Base-by-base conservation (phyloP, 2,329 filamentous ascomycete species). In the Chaetoscypha palmicola region DNA sequence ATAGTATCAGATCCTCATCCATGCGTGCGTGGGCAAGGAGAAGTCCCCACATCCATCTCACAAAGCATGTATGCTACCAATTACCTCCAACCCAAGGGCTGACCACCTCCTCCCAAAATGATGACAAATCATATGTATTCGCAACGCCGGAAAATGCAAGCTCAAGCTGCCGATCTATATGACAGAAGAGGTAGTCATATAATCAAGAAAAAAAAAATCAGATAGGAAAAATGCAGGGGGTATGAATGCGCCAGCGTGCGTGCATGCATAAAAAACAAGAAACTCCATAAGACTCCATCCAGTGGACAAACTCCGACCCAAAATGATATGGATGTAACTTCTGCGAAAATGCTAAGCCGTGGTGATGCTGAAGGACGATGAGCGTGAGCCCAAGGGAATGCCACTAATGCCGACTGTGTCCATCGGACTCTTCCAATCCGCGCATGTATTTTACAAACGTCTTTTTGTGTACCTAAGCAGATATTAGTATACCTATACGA, bases 361-460 rank as follows among this genome's bases (percentile, higher is more conserved):
- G 12, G 24, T 7, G 12, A 28, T 28, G 24, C 24, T 28, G 7
- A 28, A 28, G 7, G 24, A 28, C 7, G 24, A 28, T 28, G 7
- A 12, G 24, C 24, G 7, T 7, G 24, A 12, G 7, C 31, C 12
- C 23, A 16, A n/a, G n/a, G n/a, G n/a, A 34, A 35, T 17, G 24
- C 45, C 38, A 42, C 37, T 40, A 38, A 45, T 50, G 38, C 35
- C 31, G 20, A 33, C 38, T 47, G 35, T 55, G 50, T 11, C 51
- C 54, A 26, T 58, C 56, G n/a, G 51, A 51, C 35, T 83, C 73
- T 60, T 92, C 86, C 35, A 90, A 68, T 59, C 94, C 84, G 54
- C 90, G 87, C 65, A 94, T 83, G 62, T 94, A 96, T 64, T 87
- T 90, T 47, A 95, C 91, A 68, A 98, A 97, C 3, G 81, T 83